These are phyloP conservation scores for Arthrinium phaeospermum DNA, from an alignment of 2,329 filamentous ascomycete species.

Conservation along the genomic window DNA sequence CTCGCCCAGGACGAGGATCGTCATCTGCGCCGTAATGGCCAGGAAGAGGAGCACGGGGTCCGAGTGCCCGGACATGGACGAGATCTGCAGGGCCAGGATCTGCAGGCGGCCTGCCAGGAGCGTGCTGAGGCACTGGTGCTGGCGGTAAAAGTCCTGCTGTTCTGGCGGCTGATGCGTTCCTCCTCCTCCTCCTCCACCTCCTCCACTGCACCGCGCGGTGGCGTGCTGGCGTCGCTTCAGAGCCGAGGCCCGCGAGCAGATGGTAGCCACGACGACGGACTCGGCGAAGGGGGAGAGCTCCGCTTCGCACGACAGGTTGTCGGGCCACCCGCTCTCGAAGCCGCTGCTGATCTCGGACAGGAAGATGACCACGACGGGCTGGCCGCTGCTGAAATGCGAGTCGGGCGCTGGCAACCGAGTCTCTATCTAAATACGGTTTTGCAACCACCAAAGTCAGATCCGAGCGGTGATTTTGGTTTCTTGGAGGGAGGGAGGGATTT, in stretches of 20 bases:
- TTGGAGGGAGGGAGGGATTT: too few species aligned
- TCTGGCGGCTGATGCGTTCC: background rate
- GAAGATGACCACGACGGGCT: too few species aligned
- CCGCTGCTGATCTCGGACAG: too few species aligned
- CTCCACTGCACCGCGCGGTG: too few species aligned
- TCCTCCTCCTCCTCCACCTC: too few species aligned
- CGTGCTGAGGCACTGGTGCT: background rate
- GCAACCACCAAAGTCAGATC: too few species aligned
- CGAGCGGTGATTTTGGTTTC: too few species aligned
- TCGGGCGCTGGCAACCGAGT: too few species aligned
- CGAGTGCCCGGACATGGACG: background rate
- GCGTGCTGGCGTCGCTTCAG: background rate
- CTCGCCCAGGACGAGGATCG: background rate
- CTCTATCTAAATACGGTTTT: too few species aligned
- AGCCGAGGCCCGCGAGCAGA: background rate
- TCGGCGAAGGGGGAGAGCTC: background rate
- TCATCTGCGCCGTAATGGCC: background rate
- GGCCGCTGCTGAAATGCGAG: too few species aligned
- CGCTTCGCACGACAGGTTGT: too few species aligned
- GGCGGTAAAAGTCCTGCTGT: background rate
- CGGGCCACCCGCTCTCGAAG: too few species aligned
- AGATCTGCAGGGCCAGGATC: background rate
- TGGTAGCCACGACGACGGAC: background rate
- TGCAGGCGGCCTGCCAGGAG: background rate
- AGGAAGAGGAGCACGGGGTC: background rate